Evolutionary conservation across 495 filamentous ascomycete genomes (phyloP).

Genomic region (Aspergillus nidulans): DNA sequence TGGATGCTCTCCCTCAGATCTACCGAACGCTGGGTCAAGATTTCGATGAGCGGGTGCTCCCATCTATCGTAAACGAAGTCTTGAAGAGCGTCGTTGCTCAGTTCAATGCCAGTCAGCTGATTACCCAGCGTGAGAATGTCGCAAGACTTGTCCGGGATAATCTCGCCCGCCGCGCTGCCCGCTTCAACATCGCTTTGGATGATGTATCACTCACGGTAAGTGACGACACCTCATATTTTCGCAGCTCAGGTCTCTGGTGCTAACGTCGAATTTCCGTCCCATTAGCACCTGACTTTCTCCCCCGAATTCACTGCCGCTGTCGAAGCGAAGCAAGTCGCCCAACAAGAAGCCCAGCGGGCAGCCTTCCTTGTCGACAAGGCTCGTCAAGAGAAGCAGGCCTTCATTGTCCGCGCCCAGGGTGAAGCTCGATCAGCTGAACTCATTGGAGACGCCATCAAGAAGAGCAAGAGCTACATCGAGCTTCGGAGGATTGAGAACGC

Average conservation of each 20-base stretch:
- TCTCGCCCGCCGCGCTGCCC: slow-evolving; percentile 79
- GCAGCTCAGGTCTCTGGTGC: neutral
- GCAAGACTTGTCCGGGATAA: slow-evolving; percentile 88
- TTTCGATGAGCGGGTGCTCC: slow-evolving; percentile 94
- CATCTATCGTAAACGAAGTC: slow-evolving; percentile 98
- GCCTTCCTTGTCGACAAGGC: slow-evolving; percentile 99
- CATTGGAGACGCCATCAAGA: slow-evolving; percentile 99
- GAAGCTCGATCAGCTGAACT: slow-evolving; percentile 97
- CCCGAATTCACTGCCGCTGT: slow-evolving; percentile 98
- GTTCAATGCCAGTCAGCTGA: slow-evolving; percentile 97
- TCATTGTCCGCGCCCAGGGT: slow-evolving; percentile 97
- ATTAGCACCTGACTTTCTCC: slow-evolving; percentile 94
- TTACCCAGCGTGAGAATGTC: slow-evolving; percentile 97
- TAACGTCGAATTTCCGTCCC: slow-evolving; percentile 14
- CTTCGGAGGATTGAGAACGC: slow-evolving; percentile 97
- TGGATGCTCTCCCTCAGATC: slow-evolving; percentile 88
- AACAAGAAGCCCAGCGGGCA: slow-evolving; percentile 95
- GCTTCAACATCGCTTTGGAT: slow-evolving; percentile 95
- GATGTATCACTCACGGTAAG: slow-evolving; percentile 95
- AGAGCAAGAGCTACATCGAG: slow-evolving; percentile 94
- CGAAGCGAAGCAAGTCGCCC: slow-evolving; percentile 97
- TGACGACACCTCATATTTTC: neutral
- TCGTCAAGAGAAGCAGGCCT: slow-evolving; percentile 98
- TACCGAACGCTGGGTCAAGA: slow-evolving; percentile 93
- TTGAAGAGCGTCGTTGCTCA: slow-evolving; percentile 98